These are phyloP conservation scores for Chaetomium sp. DNA, from an alignment of 2,329 filamentous ascomycete genomes.

Conservation along the genomic window DNA sequence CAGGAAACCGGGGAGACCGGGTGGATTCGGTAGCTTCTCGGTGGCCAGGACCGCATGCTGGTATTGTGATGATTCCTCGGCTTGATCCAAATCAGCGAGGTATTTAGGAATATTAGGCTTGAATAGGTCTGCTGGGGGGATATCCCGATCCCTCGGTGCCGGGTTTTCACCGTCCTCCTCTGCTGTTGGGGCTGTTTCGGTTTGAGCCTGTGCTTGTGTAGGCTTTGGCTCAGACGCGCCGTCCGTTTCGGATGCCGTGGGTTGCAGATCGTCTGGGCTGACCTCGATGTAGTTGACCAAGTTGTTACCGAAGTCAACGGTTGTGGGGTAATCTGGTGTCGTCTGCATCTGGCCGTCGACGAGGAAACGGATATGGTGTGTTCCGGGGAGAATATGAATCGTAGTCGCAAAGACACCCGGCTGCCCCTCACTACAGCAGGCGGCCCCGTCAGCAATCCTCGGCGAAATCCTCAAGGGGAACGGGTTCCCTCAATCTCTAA, in stretches of 20 bases:
- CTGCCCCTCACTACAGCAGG: constrained; percentile 40
- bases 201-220: constrained; percentile 26
- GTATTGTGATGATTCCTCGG: constrained; percentile 70
- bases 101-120: constrained; percentile 74
- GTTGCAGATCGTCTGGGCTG: constrained; percentile 61
- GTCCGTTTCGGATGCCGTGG: constrained; percentile 27
- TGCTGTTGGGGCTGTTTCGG: constrained; percentile 28
- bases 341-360: constrained; percentile 92
- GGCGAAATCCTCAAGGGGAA: neutral
- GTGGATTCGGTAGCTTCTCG: constrained; percentile 74
- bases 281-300: constrained; percentile 98
- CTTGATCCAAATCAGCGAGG: constrained; percentile 76
- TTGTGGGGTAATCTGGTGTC: constrained; percentile 79
- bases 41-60: constrained; percentile 68
- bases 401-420: constrained; percentile 66
- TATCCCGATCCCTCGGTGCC: constrained; percentile 48
- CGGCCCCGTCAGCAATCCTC: constrained; percentile 10
- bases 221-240: constrained; percentile 27
- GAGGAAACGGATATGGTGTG: constrained; percentile 93
- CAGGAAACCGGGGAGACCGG: constrained; percentile 80
- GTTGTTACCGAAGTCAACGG: constrained; percentile 96
- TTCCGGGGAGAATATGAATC: constrained; percentile 82
- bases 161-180: constrained; percentile 38
- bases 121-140: constrained; percentile 54
- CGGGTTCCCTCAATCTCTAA: neutral